Percentiles rank a stretch among this genome's conserved stretches.
Conservation (phyloP, 208 protist species). For the Hexamita inflata region DNA sequence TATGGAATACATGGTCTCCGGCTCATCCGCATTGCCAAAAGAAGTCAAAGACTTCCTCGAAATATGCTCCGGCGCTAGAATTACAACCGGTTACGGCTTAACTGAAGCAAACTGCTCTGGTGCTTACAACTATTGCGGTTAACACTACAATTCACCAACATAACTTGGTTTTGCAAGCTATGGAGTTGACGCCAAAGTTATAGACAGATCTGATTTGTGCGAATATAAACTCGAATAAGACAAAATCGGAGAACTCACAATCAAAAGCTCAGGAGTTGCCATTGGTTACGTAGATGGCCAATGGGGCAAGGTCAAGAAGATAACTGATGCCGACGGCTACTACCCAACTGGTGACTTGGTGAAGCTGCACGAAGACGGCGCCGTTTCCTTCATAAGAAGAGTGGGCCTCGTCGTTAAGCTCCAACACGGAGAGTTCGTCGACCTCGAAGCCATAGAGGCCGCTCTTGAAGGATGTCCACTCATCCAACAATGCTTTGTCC, state of each 20-base stretch:
- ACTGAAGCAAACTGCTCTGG: background rate
- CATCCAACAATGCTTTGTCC: background rate
- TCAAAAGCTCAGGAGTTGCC: slow-evolving; percentile 2
- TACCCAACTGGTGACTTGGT: slow-evolving; percentile 7
- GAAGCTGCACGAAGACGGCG: background rate
- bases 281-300: background rate
- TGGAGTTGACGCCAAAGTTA: background rate
- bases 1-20: background rate
- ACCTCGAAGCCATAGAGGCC: background rate
- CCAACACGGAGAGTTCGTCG: slow-evolving; percentile 4
- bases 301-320: background rate
- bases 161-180: background rate
- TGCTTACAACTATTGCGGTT: too few species aligned
- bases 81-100: slow-evolving; percentile 15
- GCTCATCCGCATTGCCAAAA: background rate
- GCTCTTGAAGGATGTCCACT: background rate
- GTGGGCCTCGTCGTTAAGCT: slow-evolving; percentile 3
- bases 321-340: slow-evolving; percentile 18
- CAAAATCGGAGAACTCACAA: background rate
- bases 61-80: slow-evolving; percentile 6
- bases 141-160: background rate
- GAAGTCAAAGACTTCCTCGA: background rate
- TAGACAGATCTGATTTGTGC: background rate
- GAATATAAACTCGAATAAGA: background rate
- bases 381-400: background rate